phyloP scores from a whole-genome alignment of 345 rosid species.

The Acer campestre region DNA sequence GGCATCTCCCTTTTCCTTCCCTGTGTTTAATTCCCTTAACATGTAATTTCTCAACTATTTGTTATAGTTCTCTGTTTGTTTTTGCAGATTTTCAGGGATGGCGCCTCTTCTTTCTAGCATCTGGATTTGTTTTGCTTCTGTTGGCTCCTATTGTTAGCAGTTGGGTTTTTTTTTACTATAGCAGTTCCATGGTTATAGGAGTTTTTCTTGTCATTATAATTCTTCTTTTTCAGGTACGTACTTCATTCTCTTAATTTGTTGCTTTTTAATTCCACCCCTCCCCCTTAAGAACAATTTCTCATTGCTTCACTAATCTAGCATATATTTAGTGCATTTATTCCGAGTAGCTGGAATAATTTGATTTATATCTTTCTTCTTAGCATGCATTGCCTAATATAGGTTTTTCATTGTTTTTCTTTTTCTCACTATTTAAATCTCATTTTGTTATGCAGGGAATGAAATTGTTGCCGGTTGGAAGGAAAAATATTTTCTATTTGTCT shows the following conservation, averaged over 20 bases:
- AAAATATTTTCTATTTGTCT: conserved; percentile 61
- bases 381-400: neutral
- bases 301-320: neutral
- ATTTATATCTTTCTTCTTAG: neutral
- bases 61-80: conserved; percentile 5
- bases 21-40: neutral
- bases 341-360: neutral
- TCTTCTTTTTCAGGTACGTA: conserved; percentile 88
- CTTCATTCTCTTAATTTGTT: conserved; percentile 12
- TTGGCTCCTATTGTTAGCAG: conserved; percentile 77
- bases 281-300: neutral
- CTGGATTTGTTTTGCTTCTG: conserved; percentile 61
- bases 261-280: neutral
- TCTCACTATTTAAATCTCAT: neutral
- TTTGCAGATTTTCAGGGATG: conserved; percentile 77
- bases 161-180: conserved; percentile 96
- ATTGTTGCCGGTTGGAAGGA: conserved; percentile 74
- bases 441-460: conserved; percentile 65
- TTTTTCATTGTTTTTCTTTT: neutral
- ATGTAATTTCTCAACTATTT: neutral
- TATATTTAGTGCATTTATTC: neutral
- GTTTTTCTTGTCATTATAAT: conserved; percentile 78
- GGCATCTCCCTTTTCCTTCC: neutral
- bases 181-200: conserved; percentile 91
- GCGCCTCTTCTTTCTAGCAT: conserved; percentile 73